A percentile compares a stretch with the other conserved stretches of the same genome.
Evolutionary conservation across 768 basidiomycete genomes (phyloP).

Genomic region (Rubroboletus pulcherrimus): DNA sequence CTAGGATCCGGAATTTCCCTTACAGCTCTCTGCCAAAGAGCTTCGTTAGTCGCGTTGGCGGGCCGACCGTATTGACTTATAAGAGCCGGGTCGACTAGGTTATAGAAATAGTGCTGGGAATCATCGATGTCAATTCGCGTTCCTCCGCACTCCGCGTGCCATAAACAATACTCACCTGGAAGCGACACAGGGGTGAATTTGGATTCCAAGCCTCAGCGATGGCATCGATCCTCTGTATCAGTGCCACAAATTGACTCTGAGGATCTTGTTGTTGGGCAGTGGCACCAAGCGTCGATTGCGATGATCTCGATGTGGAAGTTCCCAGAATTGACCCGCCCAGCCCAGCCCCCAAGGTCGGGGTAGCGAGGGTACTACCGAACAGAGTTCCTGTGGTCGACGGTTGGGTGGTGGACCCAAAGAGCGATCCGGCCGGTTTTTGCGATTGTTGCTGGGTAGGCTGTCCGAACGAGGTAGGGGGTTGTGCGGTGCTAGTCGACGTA

Average conservation of each 20-base stretch:
- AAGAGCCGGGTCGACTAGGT: slow-evolving; percentile 68
- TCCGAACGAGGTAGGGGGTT: slow-evolving; percentile 20
- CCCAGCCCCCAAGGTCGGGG: slow-evolving; percentile 32
- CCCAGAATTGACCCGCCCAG: slow-evolving; percentile 22
- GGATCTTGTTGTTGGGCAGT: slow-evolving; percentile 54
- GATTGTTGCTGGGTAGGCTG: slow-evolving; percentile 22
- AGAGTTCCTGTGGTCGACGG: slow-evolving; percentile 30
- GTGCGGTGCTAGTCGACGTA: slow-evolving; percentile 9
- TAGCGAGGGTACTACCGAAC: slow-evolving; percentile 33
- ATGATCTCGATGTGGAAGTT: slow-evolving; percentile 31
- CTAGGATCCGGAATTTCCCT: slow-evolving; percentile 79
- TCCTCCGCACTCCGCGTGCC: too few species aligned
- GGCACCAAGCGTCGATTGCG: slow-evolving; percentile 35
- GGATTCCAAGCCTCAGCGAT: slow-evolving; percentile 73
- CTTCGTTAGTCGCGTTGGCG: slow-evolving; percentile 65
- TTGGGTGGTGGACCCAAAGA: slow-evolving; percentile 31
- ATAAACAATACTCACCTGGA: slow-evolving; percentile 52
- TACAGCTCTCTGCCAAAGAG: slow-evolving; percentile 73
- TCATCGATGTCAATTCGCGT: background rate
- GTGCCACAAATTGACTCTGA: slow-evolving; percentile 50
- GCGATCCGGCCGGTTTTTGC: slow-evolving; percentile 22
- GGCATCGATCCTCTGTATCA: slow-evolving; percentile 58
- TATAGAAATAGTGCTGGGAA: slow-evolving; percentile 76
- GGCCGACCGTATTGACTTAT: slow-evolving; percentile 69
- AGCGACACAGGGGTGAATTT: slow-evolving; percentile 63